Conservation (phyloP, 208 protist species). For the Acanthamoeba healyi region DNA sequence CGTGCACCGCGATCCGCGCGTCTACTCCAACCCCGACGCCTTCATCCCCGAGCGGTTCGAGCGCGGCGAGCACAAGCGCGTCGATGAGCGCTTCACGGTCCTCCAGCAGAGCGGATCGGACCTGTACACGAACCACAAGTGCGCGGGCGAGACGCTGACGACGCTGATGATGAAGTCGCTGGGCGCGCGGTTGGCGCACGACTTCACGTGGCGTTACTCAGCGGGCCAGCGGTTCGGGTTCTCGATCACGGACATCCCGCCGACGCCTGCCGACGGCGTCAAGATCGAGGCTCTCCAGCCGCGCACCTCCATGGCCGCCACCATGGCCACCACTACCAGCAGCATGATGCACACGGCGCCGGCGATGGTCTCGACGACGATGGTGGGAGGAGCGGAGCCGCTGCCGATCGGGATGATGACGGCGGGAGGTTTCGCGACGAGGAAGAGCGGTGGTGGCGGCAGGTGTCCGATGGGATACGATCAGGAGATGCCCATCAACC, state of each 20-base stretch:
- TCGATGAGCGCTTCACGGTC: constrained; percentile 36
- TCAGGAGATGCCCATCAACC: neutral
- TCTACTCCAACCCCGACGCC: constrained; percentile 2
- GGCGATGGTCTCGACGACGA: neutral
- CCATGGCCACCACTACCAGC: neutral
- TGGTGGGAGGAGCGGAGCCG: neutral
- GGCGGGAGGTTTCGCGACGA: neutral
- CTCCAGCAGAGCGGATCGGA: constrained; percentile 14
- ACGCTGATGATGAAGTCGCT: constrained; percentile 56
- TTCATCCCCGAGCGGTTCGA: constrained; percentile 10
- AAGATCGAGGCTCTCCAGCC: neutral
- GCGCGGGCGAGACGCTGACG: constrained; percentile 22
- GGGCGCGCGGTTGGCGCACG: neutral
- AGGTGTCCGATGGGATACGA: constrained; percentile 21
- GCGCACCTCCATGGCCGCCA: neutral
- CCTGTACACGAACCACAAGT: constrained; percentile 44
- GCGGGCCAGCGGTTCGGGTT: neutral
- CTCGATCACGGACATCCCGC: neutral
- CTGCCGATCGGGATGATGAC: constrained; percentile 6
- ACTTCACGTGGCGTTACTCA: constrained; percentile 14
- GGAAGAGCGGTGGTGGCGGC: neutral
- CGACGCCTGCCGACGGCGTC: neutral
- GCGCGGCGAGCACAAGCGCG: neutral
- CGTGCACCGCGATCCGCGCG: constrained; percentile 44
- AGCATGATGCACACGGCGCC: neutral